These are phyloP conservation scores for Aspergillus japonicus DNA, from an alignment of 2,329 filamentous ascomycete species.

Conservation along the genomic window DNA sequence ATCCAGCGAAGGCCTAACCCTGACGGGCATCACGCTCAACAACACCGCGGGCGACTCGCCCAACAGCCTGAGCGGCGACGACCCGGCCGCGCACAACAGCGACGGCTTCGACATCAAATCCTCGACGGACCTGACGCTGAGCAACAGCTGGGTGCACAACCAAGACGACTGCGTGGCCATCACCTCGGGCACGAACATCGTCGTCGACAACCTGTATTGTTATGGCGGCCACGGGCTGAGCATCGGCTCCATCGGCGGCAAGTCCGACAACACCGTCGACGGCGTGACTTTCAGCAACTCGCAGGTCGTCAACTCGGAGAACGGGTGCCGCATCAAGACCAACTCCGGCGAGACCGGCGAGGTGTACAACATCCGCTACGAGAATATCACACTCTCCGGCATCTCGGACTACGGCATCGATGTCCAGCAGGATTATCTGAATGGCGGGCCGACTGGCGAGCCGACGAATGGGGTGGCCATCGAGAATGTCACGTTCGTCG, in stretches of 20 bases:
- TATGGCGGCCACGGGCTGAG: slow-evolving; percentile 37
- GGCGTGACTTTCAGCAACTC: slow-evolving; percentile 52
- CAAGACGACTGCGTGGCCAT: slow-evolving; percentile 43
- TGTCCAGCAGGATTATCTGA: slow-evolving; percentile 54
- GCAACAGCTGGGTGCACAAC: slow-evolving; percentile 45
- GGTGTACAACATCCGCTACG: slow-evolving; percentile 47
- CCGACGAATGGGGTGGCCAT: slow-evolving; percentile 43
- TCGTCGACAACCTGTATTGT: slow-evolving; percentile 34
- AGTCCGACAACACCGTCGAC: slow-evolving; percentile 54
- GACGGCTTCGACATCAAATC: slow-evolving; percentile 54
- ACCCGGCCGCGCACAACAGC: slow-evolving; percentile 43
- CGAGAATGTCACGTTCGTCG: slow-evolving; percentile 34
- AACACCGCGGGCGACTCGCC: slow-evolving; percentile 41
- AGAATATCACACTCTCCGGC: slow-evolving; percentile 46
- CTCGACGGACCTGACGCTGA: slow-evolving; percentile 47
- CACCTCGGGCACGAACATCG: slow-evolving; percentile 30
- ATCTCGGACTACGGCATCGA: slow-evolving; percentile 54
- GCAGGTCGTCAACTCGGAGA: slow-evolving; percentile 47
- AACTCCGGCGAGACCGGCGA: slow-evolving; percentile 42
- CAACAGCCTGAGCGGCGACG: slow-evolving; percentile 32
- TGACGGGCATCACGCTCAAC: slow-evolving; percentile 41
- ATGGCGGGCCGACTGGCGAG: slow-evolving; percentile 43
- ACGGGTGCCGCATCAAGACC: slow-evolving; percentile 43
- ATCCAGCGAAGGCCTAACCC: slow-evolving; percentile 31
- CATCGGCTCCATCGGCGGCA: slow-evolving; percentile 45